Base-by-base conservation (phyloP, 176 grass and related monocot genomes). In the Aegilops sharonensis region DNA sequence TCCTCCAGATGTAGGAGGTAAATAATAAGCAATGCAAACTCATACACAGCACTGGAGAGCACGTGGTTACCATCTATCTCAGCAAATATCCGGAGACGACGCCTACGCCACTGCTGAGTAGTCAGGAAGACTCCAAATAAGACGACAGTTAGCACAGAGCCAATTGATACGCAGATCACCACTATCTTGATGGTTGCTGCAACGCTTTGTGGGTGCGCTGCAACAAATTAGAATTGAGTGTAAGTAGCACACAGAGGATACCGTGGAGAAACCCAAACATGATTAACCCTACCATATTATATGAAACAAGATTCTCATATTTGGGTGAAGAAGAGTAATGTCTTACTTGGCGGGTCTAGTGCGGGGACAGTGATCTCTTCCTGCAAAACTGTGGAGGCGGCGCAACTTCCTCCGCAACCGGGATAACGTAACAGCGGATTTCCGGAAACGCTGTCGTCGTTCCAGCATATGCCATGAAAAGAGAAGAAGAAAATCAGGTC, bases 81-180 rank as follows among this genome's bases (percentile, higher is more conserved):
- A 78, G 88, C 94, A 80, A 98, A 98, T 21, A 95, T 82, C n/a
- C 89, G 95, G 57, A 88, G 84, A 24, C 52, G 84, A 21, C 52
- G 84, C 82, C n/a, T 89, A 47, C 84, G 84, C 25, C 57, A 70
- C n/a, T 47, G 87, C 69, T 54, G 52, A 84, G 85, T 42, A 85
- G 92, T 11, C 45, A 69, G 11, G 60, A 78, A n/a, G 47, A 87
- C 50, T 66, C 29, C 75, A 30, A 72, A 13, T 3, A 79, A 45
- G 20, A 91, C 5, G 23, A 85, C 61, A 75, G 39, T 36, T 80
- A 92, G 18, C n/a, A 14, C 71, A 66, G 70, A 56, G 64, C 40
- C 35, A 76, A 61, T 18, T 11, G 59, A 31, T 75, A 91, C 43
- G 40, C 66, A 89, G 60, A 87, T 29, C 78, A 87, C 59, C 54